These are phyloP conservation scores for Mycena sp. DNA, from an alignment of 1,284 basidiomycete species.

Conservation along the genomic window DNA sequence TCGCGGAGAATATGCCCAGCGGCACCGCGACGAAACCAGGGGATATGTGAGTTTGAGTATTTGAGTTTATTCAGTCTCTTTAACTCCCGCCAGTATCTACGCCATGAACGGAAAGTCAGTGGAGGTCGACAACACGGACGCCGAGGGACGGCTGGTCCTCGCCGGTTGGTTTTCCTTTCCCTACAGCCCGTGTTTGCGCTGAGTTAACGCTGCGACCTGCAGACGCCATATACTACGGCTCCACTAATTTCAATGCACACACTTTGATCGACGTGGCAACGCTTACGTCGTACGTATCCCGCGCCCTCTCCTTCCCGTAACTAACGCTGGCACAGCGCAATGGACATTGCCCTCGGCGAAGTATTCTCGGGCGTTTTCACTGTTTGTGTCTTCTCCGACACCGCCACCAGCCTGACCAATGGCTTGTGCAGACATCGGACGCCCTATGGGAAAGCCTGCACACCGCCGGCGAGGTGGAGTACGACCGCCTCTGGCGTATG, in stretches of 20 bases:
- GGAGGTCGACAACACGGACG: constrained; percentile 91
- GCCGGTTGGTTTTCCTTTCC: constrained; percentile 53
- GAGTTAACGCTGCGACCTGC: constrained; percentile 15
- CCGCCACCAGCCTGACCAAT: background rate
- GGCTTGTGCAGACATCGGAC: constrained; percentile 65
- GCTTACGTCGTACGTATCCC: constrained; percentile 64
- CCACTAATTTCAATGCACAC: constrained; percentile 81
- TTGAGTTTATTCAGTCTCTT: background rate
- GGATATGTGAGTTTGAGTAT: constrained; percentile 64
- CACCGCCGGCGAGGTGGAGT: constrained; percentile 75
- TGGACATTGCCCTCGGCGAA: constrained; percentile 76
- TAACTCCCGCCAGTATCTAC: constrained; percentile 64
- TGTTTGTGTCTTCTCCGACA: constrained; percentile 47
- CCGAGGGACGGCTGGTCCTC: constrained; percentile 85
- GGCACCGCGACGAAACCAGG: constrained; percentile 90
- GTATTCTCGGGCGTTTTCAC: constrained; percentile 84
- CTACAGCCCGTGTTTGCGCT: background rate
- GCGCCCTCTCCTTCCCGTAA: constrained; percentile 23
- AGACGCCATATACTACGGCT: constrained; percentile 90
- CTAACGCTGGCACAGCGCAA: constrained; percentile 56
- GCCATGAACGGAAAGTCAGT: constrained; percentile 92
- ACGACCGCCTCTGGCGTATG: constrained; percentile 89
- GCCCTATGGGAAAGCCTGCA: constrained; percentile 79
- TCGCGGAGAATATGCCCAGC: constrained; percentile 91
- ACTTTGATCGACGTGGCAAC: constrained; percentile 90